Conservation (phyloP, 495 filamentous ascomycete species). For the Penicillium turbatum region DNA sequence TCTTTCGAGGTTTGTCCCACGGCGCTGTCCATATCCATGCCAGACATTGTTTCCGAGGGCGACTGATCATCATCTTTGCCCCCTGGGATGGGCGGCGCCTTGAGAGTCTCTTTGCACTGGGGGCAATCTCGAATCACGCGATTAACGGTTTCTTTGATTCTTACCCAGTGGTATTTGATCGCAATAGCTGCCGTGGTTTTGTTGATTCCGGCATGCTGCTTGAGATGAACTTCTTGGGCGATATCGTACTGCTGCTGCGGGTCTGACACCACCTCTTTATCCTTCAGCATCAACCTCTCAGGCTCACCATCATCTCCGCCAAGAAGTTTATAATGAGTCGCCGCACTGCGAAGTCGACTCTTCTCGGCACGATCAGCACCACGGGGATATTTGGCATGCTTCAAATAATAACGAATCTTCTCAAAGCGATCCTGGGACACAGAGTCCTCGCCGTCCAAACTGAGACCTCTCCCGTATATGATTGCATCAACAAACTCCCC, state of each 20-base stretch:
- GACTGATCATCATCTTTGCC: conserved; percentile 27
- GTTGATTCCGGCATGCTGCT: conserved; percentile 92
- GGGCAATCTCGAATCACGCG: conserved; percentile 88
- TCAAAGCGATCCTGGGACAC: conserved; percentile 96
- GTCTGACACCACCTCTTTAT: conserved; percentile 94
- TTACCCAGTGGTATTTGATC: conserved; percentile 94
- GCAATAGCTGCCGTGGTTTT: conserved; percentile 95
- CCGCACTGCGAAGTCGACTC: conserved; percentile 84
- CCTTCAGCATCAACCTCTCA: conserved; percentile 90
- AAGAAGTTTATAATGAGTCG: conserved; percentile 87
- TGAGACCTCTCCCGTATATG: conserved; percentile 89
- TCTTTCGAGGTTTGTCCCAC: conserved; percentile 20
- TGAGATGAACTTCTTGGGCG: conserved; percentile 66
- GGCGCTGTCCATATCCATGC: conserved; percentile 15
- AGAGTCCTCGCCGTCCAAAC: conserved; percentile 73
- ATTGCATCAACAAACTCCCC: conserved; percentile 87
- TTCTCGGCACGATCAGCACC: conserved; percentile 95
- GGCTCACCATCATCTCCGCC: conserved; percentile 44
- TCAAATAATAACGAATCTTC: conserved; percentile 96
- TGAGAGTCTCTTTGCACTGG: conserved; percentile 80
- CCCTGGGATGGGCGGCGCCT: conserved; percentile 42
- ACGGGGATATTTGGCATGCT: conserved; percentile 87
- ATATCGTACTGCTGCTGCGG: conserved; percentile 90
- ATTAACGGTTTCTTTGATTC: conserved; percentile 96
- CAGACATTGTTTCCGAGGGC: conserved; percentile 19